Conservation (phyloP, 495 filamentous ascomycete species). For the Astrothelium macrocarpum region DNA sequence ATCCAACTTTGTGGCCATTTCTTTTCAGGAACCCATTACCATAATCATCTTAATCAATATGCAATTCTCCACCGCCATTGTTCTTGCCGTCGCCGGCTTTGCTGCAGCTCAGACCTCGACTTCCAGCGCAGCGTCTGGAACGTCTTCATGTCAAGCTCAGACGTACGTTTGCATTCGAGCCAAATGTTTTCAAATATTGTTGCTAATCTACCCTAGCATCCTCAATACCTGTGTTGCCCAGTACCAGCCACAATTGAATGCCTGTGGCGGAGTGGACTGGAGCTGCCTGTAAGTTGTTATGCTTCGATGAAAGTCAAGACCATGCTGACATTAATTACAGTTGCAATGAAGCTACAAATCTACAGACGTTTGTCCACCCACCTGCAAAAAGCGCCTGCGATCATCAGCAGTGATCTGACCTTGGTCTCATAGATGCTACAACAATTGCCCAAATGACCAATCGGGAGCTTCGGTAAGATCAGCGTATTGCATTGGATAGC, state of each 20-base stretch:
- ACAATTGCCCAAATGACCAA: constrained; percentile 26
- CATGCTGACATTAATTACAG: neutral
- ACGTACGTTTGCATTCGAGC: neutral
- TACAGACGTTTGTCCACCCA: neutral
- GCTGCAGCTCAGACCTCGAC: constrained; percentile 24
- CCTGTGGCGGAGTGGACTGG: constrained; percentile 26
- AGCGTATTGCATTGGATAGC: neutral
- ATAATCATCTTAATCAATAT: constrained; percentile 15
- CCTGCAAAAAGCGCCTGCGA: neutral
- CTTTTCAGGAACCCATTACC: neutral
- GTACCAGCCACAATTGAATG: constrained; percentile 18
- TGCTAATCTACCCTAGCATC: constrained; percentile 14
- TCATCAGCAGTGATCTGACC: neutral
- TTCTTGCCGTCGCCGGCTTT: constrained; percentile 20
- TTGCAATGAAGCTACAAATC: neutral
- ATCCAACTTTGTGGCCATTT: neutral
- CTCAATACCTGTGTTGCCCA: constrained; percentile 22
- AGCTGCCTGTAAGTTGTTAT: constrained; percentile 18
- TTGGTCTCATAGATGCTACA: constrained; percentile 17
- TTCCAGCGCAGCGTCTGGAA: constrained; percentile 8
- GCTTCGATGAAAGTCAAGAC: neutral
- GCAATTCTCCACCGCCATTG: constrained; percentile 20
- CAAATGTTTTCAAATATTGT: neutral
- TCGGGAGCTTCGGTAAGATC: neutral
- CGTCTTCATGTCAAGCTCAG: constrained; percentile 4